Conservation (phyloP, 805 yeast species). For the Starmerella vitae region DNA sequence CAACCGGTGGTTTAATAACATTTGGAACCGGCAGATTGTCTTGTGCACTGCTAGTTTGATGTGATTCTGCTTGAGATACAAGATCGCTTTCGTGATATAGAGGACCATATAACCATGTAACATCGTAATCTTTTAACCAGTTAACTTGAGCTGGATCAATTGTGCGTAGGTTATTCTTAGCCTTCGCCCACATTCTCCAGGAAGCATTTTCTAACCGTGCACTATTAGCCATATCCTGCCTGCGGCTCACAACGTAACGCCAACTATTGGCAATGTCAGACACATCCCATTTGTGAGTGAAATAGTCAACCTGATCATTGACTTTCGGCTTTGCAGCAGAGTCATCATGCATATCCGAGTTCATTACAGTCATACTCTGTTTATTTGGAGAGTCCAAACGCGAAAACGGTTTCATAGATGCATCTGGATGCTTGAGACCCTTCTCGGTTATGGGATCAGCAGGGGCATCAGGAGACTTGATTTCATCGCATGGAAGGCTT, state of each 20-base stretch:
- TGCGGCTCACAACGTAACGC: slow-evolving; percentile 75
- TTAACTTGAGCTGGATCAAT: slow-evolving; percentile 83
- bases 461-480: slow-evolving; percentile 1
- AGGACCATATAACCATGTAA: slow-evolving; percentile 97
- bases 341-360: slow-evolving; percentile 19
- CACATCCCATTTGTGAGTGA: slow-evolving; percentile 93
- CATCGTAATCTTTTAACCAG: slow-evolving; percentile 95
- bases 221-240: slow-evolving; percentile 72
- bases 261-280: slow-evolving; percentile 86
- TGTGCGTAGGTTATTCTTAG: slow-evolving; percentile 50
- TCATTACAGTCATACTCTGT: background rate
- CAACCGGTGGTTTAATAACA: background rate
- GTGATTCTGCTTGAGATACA: background rate
- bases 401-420: background rate
- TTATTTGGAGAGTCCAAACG: background rate
- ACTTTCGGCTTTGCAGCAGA: slow-evolving; percentile 52
- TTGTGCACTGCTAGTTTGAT: background rate
- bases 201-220: slow-evolving; percentile 72
- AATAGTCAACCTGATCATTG: slow-evolving; percentile 80
- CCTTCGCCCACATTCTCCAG: slow-evolving; percentile 94
- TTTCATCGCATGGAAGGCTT: too few relatives aligned
- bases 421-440: slow-evolving; percentile 13
- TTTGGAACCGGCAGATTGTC: background rate
- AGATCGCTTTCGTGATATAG: slow-evolving; percentile 33
- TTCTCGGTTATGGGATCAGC: slow-evolving; percentile 18